Conservation (phyloP, 2,329 filamentous ascomycete species). For the Cladobotryum mycophilum region DNA sequence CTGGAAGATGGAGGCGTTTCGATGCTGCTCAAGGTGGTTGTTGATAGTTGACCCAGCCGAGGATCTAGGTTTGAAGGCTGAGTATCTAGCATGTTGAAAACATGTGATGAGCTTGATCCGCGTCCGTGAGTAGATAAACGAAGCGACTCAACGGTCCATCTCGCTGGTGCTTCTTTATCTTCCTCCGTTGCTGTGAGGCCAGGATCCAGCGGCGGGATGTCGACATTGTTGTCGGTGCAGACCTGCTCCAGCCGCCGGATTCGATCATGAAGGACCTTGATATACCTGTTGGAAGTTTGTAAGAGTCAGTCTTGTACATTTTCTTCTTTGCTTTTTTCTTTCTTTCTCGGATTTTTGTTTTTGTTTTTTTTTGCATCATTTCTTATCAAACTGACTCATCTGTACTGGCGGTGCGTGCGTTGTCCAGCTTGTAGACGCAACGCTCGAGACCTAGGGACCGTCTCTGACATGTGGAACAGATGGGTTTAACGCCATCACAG, state of each 20-base stretch:
- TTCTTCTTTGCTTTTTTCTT: neutral
- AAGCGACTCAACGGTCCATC: slow-evolving; percentile 6
- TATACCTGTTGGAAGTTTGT: slow-evolving; percentile 5
- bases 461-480: slow-evolving; percentile 36
- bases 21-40: neutral
- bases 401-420: slow-evolving; percentile 30
- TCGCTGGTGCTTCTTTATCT: neutral
- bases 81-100: too few relatives aligned
- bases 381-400: slow-evolving; percentile 22
- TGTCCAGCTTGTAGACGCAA: slow-evolving; percentile 34
- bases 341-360: too few relatives aligned
- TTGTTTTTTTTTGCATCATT: neutral
- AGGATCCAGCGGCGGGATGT: slow-evolving; percentile 1
- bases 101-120: neutral
- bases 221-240: slow-evolving; percentile 12
- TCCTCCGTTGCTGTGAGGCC: neutral
- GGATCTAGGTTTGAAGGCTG: too few relatives aligned
- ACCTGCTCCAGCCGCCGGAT: slow-evolving; percentile 21
- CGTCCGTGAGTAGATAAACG: neutral
- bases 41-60: neutral
- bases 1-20: slow-evolving; percentile 9
- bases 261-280: slow-evolving; percentile 20
- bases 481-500: slow-evolving; percentile 38
- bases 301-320: too few relatives aligned
- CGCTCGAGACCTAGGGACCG: slow-evolving; percentile 26